Percentiles rank a stretch among this genome's conserved stretches.
Evolutionary conservation across 106 monocot species (phyloP).

Genomic region (Platanthera zijinensis): DNA sequence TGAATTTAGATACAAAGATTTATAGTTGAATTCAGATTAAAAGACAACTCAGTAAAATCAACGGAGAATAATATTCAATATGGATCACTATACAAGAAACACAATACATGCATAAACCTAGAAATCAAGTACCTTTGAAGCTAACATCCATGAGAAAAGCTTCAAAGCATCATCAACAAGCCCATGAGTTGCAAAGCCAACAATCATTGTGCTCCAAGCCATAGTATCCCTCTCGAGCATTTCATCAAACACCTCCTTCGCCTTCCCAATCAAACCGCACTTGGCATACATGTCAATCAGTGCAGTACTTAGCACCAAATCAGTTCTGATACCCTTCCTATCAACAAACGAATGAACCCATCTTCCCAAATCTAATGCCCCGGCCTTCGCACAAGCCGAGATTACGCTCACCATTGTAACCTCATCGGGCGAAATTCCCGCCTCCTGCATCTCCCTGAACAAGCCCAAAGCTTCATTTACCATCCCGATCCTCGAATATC

Average conservation of each 20-base stretch:
- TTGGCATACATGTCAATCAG: conserved; percentile 87
- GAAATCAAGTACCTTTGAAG: conserved; percentile 36
- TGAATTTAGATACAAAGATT: not conserved
- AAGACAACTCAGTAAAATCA: not conserved
- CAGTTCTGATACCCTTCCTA: conserved; percentile 50
- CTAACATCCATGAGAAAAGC: conserved; percentile 57
- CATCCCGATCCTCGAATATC: conserved; percentile 71
- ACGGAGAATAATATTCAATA: not conserved
- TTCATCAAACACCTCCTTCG: conserved; percentile 52
- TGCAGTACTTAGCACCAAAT: conserved; percentile 70
- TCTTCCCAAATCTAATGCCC: conserved; percentile 77
- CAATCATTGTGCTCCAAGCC: conserved; percentile 88
- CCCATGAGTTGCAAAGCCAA: conserved; percentile 72
- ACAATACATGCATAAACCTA: not conserved
- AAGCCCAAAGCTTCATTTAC: conserved; percentile 67
- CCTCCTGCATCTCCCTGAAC: conserved; percentile 73
- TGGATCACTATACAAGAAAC: not conserved
- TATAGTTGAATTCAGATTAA: not conserved
- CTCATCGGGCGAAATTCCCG: conserved; percentile 65
- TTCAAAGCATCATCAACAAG: conserved; percentile 67
- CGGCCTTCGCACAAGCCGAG: conserved; percentile 80
- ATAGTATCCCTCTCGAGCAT: conserved; percentile 57
- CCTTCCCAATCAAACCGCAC: conserved; percentile 57
- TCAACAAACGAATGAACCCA: conserved; percentile 81
- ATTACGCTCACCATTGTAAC: conserved; percentile 93